Conservation (phyloP, 768 basidiomycete genomes). For the Suillus alpinus region DNA sequence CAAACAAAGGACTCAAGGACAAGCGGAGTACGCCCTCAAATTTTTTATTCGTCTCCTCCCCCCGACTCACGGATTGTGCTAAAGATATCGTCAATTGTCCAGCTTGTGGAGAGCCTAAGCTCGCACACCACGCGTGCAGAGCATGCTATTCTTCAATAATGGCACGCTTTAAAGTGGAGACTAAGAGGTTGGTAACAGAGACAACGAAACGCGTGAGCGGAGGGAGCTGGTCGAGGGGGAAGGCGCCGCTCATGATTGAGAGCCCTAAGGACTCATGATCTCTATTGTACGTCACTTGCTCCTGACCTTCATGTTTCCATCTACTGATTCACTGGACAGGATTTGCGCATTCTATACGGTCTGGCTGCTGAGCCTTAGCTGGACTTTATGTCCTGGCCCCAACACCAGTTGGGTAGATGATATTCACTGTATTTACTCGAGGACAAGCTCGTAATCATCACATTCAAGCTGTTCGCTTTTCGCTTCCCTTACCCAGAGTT, state of each 20-base stretch:
- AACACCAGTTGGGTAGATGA: conserved; percentile 1
- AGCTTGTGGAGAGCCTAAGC: conserved; percentile 85
- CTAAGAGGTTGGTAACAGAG: conserved; percentile 10
- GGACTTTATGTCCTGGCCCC: neutral
- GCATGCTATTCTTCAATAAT: conserved; percentile 56
- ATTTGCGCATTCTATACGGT: neutral
- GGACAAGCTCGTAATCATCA: neutral
- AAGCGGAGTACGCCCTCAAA: conserved; percentile 67
- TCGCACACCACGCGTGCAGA: conserved; percentile 85
- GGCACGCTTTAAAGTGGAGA: conserved; percentile 20
- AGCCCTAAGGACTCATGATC: neutral
- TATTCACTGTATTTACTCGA: conserved; percentile 1
- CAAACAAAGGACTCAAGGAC: conserved; percentile 94
- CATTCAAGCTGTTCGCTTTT: neutral
- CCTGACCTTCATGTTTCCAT: neutral
- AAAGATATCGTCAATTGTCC: conserved; percentile 88
- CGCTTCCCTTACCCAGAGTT: neutral
- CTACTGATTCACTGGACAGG: neutral
- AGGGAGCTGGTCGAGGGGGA: conserved; percentile 2
- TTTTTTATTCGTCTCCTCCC: neutral
- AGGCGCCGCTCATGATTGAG: conserved; percentile 2
- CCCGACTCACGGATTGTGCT: conserved; percentile 8
- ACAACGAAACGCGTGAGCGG: conserved; percentile 3
- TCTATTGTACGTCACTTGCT: neutral
- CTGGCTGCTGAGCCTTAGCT: neutral